Conservation (phyloP, 257 asterid genomes). For the Penstemon barbatus region DNA sequence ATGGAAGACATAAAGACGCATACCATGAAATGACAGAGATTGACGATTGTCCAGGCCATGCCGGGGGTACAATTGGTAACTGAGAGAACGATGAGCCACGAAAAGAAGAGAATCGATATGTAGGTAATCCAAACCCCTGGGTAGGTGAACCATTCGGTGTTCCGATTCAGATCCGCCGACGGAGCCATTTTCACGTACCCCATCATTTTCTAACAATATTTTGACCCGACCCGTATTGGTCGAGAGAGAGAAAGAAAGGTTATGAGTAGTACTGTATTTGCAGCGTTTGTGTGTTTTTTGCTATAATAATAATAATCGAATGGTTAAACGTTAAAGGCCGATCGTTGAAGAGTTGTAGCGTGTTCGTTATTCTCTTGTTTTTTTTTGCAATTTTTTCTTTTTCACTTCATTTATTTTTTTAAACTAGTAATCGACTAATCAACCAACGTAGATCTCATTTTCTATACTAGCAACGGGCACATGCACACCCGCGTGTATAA, state of each 20-base stretch:
- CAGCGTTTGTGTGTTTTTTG: constrained; percentile 16
- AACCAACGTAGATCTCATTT: too few species aligned
- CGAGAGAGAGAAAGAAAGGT: neutral
- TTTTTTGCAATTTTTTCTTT: too few species aligned
- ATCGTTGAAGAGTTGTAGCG: constrained; percentile 25
- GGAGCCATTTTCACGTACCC: constrained; percentile 83
- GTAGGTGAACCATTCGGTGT: constrained; percentile 94
- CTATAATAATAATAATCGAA: constrained; percentile 24
- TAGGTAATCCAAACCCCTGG: constrained; percentile 98
- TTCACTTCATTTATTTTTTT: too few species aligned
- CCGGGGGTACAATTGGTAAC: constrained; percentile 83
- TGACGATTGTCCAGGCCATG: constrained; percentile 91
- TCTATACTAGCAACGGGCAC: too few species aligned
- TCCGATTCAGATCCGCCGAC: constrained; percentile 85
- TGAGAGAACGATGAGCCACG: constrained; percentile 82
- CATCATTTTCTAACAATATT: constrained; percentile 37
- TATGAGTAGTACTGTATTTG: neutral
- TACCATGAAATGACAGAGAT: constrained; percentile 76
- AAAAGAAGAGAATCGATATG: constrained; percentile 78
- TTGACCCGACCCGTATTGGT: constrained; percentile 5
- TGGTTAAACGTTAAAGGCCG: constrained; percentile 17
- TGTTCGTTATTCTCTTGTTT: too few species aligned
- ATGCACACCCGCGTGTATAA: too few species aligned
- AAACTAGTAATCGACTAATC: too few species aligned
- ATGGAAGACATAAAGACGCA: neutral